Conservation (phyloP, 805 yeast genomes). For the Isabelozyma heimii region DNA sequence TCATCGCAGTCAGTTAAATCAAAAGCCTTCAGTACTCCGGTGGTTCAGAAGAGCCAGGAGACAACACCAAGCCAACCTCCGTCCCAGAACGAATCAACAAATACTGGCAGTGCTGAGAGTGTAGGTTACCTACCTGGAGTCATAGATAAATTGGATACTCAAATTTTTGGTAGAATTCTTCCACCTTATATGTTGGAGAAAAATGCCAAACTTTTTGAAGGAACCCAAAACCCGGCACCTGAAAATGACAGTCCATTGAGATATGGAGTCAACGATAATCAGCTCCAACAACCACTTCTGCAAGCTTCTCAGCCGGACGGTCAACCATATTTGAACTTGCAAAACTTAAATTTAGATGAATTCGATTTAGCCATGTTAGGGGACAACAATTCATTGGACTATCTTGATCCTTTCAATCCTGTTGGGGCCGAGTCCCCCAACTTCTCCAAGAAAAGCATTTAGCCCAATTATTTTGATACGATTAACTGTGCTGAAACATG, state of each 20-base stretch:
- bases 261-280: background rate
- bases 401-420: constrained; percentile 22
- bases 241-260: background rate
- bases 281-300: background rate
- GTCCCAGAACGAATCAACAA: background rate
- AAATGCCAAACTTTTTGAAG: constrained; percentile 8
- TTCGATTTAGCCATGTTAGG: constrained; percentile 15
- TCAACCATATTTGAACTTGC: constrained; percentile 5
- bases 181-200: constrained; percentile 77
- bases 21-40: background rate
- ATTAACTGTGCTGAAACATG: background rate
- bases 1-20: background rate
- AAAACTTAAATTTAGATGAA: constrained; percentile 16
- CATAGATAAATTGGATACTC: constrained; percentile 81
- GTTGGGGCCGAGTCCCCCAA: background rate
- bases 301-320: constrained; percentile 3
- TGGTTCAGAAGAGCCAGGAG: background rate
- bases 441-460: background rate
- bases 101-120: background rate
- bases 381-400: constrained; percentile 17
- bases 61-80: background rate
- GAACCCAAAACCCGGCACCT: background rate
- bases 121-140: constrained; percentile 67
- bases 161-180: constrained; percentile 75
- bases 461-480: too few species aligned